Base-by-base conservation (phyloP, 768 basidiomycete genomes). In the Russula sp. region DNA sequence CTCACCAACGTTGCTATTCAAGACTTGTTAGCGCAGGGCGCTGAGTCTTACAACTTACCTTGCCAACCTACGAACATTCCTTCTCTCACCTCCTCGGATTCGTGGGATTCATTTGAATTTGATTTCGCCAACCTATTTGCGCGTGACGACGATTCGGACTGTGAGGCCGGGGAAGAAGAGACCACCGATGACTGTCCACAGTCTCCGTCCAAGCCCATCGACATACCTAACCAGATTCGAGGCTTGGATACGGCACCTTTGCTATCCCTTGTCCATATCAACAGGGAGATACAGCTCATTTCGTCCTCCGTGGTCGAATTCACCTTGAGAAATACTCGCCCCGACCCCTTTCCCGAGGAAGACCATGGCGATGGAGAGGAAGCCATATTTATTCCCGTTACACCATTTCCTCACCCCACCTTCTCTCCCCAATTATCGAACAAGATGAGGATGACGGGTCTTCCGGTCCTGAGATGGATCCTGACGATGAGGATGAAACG, bases 371-470 rank as follows among this genome's bases (percentile, higher is more conserved):
- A 55, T 20, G 61, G 8, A 28, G 46, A 55, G 8, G 58, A 49
- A 55, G 28, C 26, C 7, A 8, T 55, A 28, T 10, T 55, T n/a
- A 20, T 55, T 55, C 63, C 63, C 16, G 30, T 34, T 14, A 10
- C 58, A 7, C 11, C 58, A 20, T 64, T 59, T 54, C 63, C 58
- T 3, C 58, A 60, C 63, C 63, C n/a, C 53, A 65, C 32, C 32
- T 16, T 28, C 64, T 65, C 32, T 51, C 53, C 49, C 20, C 64
- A 2, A 60, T 64, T 40, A n/a, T 49, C 14, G 64, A 65, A 30
- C 48, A 61, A 18, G 26, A 42, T 26, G 63, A 55, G 18, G 53
- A 55, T 13, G 63, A 51, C 14, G 63, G 44, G 44, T 36, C 22
- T 18, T n/a, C 5, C 30, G 11, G 24, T 20, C 34, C 34, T 18